Evolutionary conservation across 306 rosid genomes (phyloP).

Genomic region (Amphicarpaea edgeworthii): DNA sequence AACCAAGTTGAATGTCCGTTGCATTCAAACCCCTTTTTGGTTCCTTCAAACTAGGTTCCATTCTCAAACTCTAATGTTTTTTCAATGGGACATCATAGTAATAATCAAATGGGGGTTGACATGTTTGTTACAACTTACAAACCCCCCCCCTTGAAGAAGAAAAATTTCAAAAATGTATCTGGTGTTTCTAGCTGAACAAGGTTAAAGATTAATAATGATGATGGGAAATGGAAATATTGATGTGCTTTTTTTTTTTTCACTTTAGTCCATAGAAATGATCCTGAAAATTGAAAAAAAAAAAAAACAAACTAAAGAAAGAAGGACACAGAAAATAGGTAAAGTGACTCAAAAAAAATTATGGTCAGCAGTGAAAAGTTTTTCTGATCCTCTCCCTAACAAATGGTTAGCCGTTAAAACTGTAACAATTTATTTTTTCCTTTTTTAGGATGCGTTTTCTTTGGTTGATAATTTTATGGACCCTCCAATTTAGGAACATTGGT

Average conservation of each 20-base stretch:
- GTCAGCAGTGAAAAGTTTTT: conserved; percentile 24
- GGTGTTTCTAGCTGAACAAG: conserved; percentile 26
- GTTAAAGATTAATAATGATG: conserved; percentile 19
- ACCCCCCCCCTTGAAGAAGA: conserved; percentile 20
- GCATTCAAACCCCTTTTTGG: conserved; percentile 71
- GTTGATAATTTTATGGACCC: conserved; percentile 54
- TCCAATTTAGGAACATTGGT: conserved; percentile 51
- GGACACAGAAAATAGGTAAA: conserved; percentile 46
- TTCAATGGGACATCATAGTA: conserved; percentile 32
- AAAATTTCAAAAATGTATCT: conserved; percentile 7
- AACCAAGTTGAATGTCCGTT: conserved; percentile 55
- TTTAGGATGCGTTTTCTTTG: conserved; percentile 47
- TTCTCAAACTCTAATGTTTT: conserved; percentile 28
- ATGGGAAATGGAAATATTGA: conserved; percentile 20
- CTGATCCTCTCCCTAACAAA: conserved; percentile 41
- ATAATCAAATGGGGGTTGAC: conserved; percentile 35
- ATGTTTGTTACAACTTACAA: conserved; percentile 28
- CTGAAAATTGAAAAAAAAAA: conserved; percentile 44
- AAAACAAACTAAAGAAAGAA: conserved; percentile 46
- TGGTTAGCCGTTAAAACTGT: conserved; percentile 47
- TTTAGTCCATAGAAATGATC: conserved; percentile 36
- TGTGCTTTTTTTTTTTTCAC: conserved; percentile 20
- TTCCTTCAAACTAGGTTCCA: conserved; percentile 26
- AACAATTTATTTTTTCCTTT: conserved; percentile 49
- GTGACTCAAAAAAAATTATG: conserved; percentile 36